Conservation (phyloP, 2,329 filamentous ascomycete genomes). For the Aspergillus felis region DNA sequence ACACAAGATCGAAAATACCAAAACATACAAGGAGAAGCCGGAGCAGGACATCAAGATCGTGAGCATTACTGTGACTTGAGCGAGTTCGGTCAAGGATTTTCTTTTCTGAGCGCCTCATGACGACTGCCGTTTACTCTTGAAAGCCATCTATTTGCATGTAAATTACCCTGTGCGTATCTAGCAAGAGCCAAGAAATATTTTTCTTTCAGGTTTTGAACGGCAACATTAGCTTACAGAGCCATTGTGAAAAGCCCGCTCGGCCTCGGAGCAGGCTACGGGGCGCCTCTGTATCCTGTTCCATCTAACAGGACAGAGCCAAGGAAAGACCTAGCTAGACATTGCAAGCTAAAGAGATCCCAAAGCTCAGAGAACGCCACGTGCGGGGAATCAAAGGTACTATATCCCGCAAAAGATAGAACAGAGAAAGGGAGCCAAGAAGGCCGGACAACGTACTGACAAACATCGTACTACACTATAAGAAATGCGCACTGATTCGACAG, state of each 20-base stretch:
- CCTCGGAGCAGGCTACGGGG: neutral
- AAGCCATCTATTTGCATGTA: neutral
- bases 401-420: slow-evolving; percentile 7
- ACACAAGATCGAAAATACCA: slow-evolving; percentile 89
- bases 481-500: neutral
- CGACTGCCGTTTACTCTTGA: neutral
- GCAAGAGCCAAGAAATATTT: neutral
- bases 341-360: neutral
- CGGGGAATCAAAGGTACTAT: slow-evolving; percentile 6
- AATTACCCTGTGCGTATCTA: neutral
- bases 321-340: neutral
- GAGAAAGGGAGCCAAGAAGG: slow-evolving; percentile 2
- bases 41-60: slow-evolving; percentile 97
- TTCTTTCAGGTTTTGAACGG: neutral
- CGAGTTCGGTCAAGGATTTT: neutral
- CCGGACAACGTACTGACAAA: neutral
- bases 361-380: neutral
- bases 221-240: neutral
- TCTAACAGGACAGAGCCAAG: neutral
- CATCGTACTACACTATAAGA: neutral
- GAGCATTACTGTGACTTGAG: slow-evolving; percentile 57
- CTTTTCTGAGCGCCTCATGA: neutral
- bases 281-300: neutral
- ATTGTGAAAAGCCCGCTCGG: neutral
- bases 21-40: slow-evolving; percentile 86